These are phyloP conservation scores for Sugiyamaella sp. DNA, from an alignment of 1,139 yeast genomes.

Conservation along the genomic window DNA sequence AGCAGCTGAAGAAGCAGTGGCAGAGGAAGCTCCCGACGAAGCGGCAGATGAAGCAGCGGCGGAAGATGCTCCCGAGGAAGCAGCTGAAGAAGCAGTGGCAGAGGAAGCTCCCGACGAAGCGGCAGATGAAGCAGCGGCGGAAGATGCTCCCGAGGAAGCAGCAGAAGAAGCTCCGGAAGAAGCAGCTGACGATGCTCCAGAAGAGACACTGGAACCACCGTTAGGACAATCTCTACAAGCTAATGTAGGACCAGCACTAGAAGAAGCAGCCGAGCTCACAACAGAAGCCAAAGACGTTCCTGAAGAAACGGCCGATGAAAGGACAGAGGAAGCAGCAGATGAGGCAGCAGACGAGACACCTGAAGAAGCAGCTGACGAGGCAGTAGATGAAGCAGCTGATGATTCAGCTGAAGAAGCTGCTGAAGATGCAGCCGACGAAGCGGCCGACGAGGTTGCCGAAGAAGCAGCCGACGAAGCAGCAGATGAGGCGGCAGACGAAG, in stretches of 20 bases:
- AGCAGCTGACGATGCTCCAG: conserved; percentile 1
- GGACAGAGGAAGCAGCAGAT: neutral
- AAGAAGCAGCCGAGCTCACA: neutral
- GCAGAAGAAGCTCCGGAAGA: conserved; percentile 2
- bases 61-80: neutral
- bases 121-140: neutral
- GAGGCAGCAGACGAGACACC: conserved; percentile 1
- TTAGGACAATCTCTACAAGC: no score
- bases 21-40: conserved; percentile 4
- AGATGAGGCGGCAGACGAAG: conserved; percentile 6
- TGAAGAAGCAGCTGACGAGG: conserved; percentile 4
- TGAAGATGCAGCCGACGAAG: conserved; percentile 1
- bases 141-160: neutral
- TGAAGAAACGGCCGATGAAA: conserved; percentile 1
- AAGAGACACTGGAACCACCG: conserved; percentile 3
- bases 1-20: neutral
- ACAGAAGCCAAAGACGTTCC: conserved; percentile 4
- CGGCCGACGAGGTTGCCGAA: conserved; percentile 4
- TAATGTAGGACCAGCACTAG: conserved; percentile 6
- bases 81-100: conserved; percentile 4
- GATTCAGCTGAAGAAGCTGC: no score
- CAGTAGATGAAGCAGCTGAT: neutral
- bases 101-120: neutral
- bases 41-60: neutral
- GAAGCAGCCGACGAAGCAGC: neutral